phyloP scores from a whole-genome alignment of 2,329 filamentous ascomycete species.

The Aspergillus alliaceus region DNA sequence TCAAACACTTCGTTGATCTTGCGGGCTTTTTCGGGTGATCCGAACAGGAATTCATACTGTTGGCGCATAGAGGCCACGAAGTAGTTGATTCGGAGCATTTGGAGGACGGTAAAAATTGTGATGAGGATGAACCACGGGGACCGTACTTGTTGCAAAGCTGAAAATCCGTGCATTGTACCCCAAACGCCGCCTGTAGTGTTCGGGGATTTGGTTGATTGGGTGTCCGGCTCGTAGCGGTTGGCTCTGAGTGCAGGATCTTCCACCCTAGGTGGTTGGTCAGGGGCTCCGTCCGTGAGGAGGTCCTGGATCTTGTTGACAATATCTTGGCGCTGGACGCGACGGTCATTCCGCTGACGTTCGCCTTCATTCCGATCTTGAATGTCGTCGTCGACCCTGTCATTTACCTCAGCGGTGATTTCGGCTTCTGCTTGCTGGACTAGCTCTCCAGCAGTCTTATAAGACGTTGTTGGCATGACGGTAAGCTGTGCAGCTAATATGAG shows the following conservation, averaged over 20 bases:
- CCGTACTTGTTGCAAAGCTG: conserved; percentile 69
- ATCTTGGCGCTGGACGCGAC: conserved; percentile 60
- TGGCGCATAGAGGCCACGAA: conserved; percentile 83
- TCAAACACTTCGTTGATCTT: conserved; percentile 84
- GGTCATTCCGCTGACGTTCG: conserved; percentile 52
- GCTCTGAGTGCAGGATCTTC: conserved; percentile 5
- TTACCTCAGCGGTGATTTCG: conserved; percentile 52
- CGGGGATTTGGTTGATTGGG: conserved; percentile 25
- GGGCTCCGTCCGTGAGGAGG: conserved; percentile 58
- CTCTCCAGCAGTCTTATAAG: conserved; percentile 84
- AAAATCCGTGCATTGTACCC: conserved; percentile 76
- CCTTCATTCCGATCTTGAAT: conserved; percentile 51
- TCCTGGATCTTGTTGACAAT: conserved; percentile 71
- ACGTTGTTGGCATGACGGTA: conserved; percentile 69
- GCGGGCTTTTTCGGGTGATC: conserved; percentile 60
- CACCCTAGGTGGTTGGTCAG: conserved; percentile 1
- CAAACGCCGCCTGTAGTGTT: conserved; percentile 63
- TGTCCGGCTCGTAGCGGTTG: conserved; percentile 28
- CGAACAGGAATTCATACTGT: conserved; percentile 77
- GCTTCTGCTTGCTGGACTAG: conserved; percentile 71
- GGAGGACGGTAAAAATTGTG: conserved; percentile 74
- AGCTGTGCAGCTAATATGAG: conserved; percentile 68
- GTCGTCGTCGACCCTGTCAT: conserved; percentile 57
- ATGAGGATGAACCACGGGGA: conserved; percentile 87
- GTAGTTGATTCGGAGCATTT: conserved; percentile 85